Conservation (phyloP, 768 basidiomycete genomes). For the Pleurotus giganteus region DNA sequence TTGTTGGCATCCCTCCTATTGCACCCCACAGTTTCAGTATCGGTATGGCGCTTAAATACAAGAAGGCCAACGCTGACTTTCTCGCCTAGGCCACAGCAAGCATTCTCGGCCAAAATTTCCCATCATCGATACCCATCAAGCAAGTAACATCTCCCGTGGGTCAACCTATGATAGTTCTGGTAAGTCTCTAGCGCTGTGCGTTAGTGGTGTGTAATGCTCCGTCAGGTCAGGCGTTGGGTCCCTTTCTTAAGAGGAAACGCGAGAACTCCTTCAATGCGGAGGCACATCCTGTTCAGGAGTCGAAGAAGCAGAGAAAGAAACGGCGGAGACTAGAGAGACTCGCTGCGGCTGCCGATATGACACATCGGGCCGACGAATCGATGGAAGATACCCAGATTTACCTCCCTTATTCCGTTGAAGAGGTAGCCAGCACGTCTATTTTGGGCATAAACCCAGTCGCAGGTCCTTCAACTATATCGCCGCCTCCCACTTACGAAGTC, state of each 20-base stretch:
- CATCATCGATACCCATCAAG: too few relatives aligned
- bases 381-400: not conserved
- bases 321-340: conserved; percentile 35
- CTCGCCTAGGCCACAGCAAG: too few relatives aligned
- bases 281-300: conserved; percentile 8
- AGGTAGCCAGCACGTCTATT: not conserved
- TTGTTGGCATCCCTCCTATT: too few relatives aligned
- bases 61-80: too few relatives aligned
- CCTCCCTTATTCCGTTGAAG: not conserved
- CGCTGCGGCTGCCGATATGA: conserved; percentile 19
- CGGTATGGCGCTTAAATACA: too few relatives aligned
- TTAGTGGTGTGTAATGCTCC: too few relatives aligned
- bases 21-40: too few relatives aligned
- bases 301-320: conserved; percentile 41
- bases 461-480: conserved; percentile 11
- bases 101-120: too few relatives aligned
- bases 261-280: not conserved
- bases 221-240: too few relatives aligned
- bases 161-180: not conserved
- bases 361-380: conserved; percentile 10
- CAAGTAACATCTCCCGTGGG: too few relatives aligned
- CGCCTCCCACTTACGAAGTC: conserved; percentile 11
- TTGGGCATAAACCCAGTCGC: conserved; percentile 12
- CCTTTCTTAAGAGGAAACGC: not conserved
- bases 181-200: not conserved